Conservation (phyloP, 2,329 filamentous ascomycete species). For the Colletotrichum abscissum region DNA sequence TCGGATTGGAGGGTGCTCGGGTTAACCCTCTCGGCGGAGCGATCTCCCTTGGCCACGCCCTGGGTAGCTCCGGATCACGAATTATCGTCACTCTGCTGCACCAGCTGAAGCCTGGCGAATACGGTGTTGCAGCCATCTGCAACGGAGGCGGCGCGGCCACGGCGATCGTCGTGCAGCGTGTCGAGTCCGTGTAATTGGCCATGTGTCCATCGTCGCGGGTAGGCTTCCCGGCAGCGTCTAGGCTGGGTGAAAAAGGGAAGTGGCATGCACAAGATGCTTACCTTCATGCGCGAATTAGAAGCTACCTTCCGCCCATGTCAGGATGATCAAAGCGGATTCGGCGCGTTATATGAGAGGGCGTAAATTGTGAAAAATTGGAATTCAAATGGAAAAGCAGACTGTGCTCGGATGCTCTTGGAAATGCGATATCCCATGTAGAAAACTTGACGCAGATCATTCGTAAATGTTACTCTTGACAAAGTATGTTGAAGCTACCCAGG, state of each 20-base stretch:
- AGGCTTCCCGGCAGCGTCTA: neutral
- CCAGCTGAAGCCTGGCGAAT: slow-evolving; percentile 91
- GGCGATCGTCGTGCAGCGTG: slow-evolving; percentile 88
- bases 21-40: slow-evolving; percentile 93
- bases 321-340: neutral
- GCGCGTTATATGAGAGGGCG: neutral
- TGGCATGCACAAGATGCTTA: slow-evolving; percentile 16
- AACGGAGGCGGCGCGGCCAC: slow-evolving; percentile 95
- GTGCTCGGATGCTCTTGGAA: neutral
- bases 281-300: neutral
- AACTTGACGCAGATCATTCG: neutral
- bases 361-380: slow-evolving; percentile 9
- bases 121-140: slow-evolving; percentile 95
- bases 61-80: slow-evolving; percentile 92
- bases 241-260: neutral
- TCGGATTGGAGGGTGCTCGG: slow-evolving; percentile 81
- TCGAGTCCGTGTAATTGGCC: slow-evolving; percentile 66
- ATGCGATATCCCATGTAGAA: neutral
- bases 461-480: neutral
- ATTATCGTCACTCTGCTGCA: slow-evolving; percentile 92
- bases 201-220: neutral
- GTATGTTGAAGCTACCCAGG: neutral
- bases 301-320: slow-evolving; percentile 13
- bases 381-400: neutral
- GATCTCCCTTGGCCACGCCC: slow-evolving; percentile 90